These are phyloP conservation scores for Nakazawaea sp. DNA, from an alignment of 805 yeast species.

Conservation along the genomic window DNA sequence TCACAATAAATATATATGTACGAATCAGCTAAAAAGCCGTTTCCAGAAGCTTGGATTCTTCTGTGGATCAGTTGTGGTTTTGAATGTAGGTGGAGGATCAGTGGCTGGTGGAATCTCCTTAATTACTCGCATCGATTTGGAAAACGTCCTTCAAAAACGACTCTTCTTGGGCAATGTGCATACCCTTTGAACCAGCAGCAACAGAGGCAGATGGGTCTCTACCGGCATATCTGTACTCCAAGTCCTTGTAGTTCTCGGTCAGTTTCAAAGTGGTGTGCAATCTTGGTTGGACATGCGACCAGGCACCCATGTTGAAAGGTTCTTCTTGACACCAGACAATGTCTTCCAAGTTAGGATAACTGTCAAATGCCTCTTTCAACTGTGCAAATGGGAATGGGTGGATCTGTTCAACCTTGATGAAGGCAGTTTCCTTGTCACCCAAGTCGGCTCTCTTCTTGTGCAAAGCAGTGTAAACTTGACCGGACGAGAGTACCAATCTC, in stretches of 20 bases:
- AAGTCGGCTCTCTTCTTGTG: slow-evolving; percentile 80
- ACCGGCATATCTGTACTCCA: slow-evolving; percentile 78
- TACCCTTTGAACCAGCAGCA: slow-evolving; percentile 93
- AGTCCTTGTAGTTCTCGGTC: slow-evolving; percentile 55
- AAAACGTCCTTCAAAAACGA: slow-evolving; percentile 79
- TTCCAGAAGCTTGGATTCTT: slow-evolving; percentile 3
- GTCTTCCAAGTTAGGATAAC: slow-evolving; percentile 79
- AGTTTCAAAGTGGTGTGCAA: slow-evolving; percentile 67
- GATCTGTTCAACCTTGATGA: slow-evolving; percentile 85
- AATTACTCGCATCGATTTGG: slow-evolving; percentile 14
- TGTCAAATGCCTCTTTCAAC: slow-evolving; percentile 73
- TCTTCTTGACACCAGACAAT: slow-evolving; percentile 98
- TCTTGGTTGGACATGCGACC: slow-evolving; percentile 79
- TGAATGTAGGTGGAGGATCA: not conserved
- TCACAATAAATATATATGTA: too few relatives aligned
- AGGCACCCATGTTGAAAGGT: slow-evolving; percentile 95
- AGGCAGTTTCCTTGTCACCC: slow-evolving; percentile 77
- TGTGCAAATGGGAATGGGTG: slow-evolving; percentile 99
- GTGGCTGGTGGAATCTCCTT: not conserved
- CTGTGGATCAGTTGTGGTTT: too few relatives aligned
- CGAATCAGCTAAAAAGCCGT: not conserved
- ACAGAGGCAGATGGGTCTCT: slow-evolving; percentile 98
- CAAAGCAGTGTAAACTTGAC: slow-evolving; percentile 93
- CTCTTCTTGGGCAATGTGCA: slow-evolving; percentile 85
- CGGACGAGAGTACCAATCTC: slow-evolving; percentile 77